phyloP scores from a whole-genome alignment of 768 basidiomycete species.

The Mycena indigotica region DNA sequence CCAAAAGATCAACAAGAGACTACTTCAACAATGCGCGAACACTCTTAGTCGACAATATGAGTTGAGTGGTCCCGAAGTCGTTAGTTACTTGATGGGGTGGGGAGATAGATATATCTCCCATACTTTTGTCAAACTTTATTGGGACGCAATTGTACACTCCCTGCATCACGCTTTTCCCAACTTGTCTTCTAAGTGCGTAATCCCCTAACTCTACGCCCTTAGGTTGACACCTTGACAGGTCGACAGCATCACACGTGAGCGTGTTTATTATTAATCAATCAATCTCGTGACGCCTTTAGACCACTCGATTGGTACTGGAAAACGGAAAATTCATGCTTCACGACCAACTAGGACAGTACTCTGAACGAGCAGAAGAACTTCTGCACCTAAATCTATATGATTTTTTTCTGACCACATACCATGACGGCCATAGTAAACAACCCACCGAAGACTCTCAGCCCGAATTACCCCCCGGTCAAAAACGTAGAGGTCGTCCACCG shows the following conservation, averaged over 20 bases:
- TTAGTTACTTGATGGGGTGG: slow-evolving; percentile 46
- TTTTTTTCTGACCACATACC: slow-evolving; percentile 1
- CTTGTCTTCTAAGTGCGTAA: not conserved
- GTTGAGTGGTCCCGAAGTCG: slow-evolving; percentile 38
- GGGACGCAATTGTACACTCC: slow-evolving; percentile 24
- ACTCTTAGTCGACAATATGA: slow-evolving; percentile 37
- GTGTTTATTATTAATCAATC: too few relatives aligned
- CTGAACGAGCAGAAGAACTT: slow-evolving; percentile 18
- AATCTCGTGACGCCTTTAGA: too few relatives aligned
- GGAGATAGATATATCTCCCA: slow-evolving; percentile 41
- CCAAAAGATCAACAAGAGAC: slow-evolving; percentile 25
- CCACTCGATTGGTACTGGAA: too few relatives aligned
- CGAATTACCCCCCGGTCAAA: too few relatives aligned
- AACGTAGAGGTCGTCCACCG: slow-evolving; percentile 24
- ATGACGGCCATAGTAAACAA: slow-evolving; percentile 20
- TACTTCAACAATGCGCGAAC: slow-evolving; percentile 38
- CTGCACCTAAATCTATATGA: not conserved
- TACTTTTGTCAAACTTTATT: slow-evolving; percentile 36
- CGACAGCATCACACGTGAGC: not conserved
- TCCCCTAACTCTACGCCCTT: too few relatives aligned
- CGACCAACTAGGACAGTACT: slow-evolving; percentile 24
- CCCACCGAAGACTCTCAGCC: too few relatives aligned
- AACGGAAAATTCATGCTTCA: not conserved
- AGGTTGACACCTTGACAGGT: not conserved
- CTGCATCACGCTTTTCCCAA: slow-evolving; percentile 18